These are phyloP conservation scores for Rhynchosporium agropyri DNA, from an alignment of 2,329 filamentous ascomycete species.

Conservation along the genomic window DNA sequence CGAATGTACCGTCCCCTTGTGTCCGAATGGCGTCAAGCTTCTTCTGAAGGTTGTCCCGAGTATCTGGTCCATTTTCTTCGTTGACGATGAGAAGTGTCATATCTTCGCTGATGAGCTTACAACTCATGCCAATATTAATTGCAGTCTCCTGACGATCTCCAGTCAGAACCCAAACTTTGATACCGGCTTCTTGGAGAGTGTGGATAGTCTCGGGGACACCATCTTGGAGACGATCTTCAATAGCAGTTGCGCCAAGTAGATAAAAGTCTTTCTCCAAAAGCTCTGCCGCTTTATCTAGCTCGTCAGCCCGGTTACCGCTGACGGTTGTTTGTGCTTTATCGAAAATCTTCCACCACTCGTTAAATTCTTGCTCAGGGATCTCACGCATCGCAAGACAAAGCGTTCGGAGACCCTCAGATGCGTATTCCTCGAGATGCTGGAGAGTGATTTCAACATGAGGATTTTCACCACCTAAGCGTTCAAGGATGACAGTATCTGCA, in stretches of 20 bases:
- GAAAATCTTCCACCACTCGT: constrained; percentile 83
- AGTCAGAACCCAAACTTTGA: constrained; percentile 98
- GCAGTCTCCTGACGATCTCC: constrained; percentile 98
- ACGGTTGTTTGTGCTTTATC: constrained; percentile 89
- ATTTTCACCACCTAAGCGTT: constrained; percentile 82
- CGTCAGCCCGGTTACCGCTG: constrained; percentile 87
- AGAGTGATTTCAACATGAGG: constrained; percentile 87
- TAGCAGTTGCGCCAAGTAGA: constrained; percentile 91
- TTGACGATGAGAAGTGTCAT: constrained; percentile 98
- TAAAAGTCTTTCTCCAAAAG: constrained; percentile 91
- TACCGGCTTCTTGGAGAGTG: constrained; percentile 92
- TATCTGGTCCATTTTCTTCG: constrained; percentile 78
- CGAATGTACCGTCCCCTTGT: constrained; percentile 74
- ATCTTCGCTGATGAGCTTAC: constrained; percentile 96
- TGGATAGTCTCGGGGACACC: constrained; percentile 98
- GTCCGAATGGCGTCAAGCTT: constrained; percentile 89
- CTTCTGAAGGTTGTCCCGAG: constrained; percentile 87
- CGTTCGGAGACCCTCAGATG: constrained; percentile 91
- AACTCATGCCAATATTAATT: constrained; percentile 99
- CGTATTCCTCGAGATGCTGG: constrained; percentile 97
- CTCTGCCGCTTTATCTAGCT: constrained; percentile 96
- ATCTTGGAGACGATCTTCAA: constrained; percentile 95
- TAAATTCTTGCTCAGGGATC: constrained; percentile 84
- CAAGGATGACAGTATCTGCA: constrained; percentile 95
- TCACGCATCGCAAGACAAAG: constrained; percentile 95